Percentiles rank a stretch among this genome's conserved stretches.
phyloP scores from a whole-genome alignment of 148 eudicot species.

The Rheum nobile region DNA sequence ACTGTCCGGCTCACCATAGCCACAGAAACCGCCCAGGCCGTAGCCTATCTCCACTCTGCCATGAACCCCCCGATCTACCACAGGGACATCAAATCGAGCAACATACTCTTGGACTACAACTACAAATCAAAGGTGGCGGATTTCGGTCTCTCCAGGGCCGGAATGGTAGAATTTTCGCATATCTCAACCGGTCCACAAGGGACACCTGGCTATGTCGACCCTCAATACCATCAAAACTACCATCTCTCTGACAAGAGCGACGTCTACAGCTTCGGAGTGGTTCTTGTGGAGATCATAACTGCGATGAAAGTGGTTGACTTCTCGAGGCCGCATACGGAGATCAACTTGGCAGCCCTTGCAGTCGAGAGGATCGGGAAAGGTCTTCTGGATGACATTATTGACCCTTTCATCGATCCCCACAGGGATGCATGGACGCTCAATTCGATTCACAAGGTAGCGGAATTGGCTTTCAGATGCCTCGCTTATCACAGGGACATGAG shows the following conservation, averaged over 20 bases:
- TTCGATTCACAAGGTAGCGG: constrained; percentile 65
- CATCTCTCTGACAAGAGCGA: constrained; percentile 83
- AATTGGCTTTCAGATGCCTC: constrained; percentile 72
- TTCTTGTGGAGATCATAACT: constrained; percentile 70
- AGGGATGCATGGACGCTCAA: constrained; percentile 82
- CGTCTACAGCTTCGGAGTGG: constrained; percentile 82
- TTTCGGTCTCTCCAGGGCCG: constrained; percentile 70
- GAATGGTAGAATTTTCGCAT: constrained; percentile 59
- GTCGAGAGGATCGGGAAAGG: constrained; percentile 74
- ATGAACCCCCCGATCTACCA: constrained; percentile 75
- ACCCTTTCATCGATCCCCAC: constrained; percentile 52
- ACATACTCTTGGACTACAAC: constrained; percentile 50
- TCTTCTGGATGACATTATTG: constrained; percentile 56
- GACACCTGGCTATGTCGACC: constrained; percentile 80
- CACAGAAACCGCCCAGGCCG: constrained; percentile 65
- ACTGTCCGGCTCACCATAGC: constrained; percentile 61
- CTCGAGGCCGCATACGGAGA: constrained; percentile 44
- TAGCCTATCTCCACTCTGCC: constrained; percentile 59
- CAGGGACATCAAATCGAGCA: constrained; percentile 75
- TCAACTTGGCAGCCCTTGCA: constrained; percentile 76
- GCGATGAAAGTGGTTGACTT: constrained; percentile 75
- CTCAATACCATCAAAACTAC: constrained; percentile 73
- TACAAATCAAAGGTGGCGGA: constrained; percentile 75
- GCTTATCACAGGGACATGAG: constrained; percentile 79
- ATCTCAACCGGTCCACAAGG: constrained; percentile 85